Base-by-base conservation (phyloP, 768 basidiomycete species). In the Suillus lakei region DNA sequence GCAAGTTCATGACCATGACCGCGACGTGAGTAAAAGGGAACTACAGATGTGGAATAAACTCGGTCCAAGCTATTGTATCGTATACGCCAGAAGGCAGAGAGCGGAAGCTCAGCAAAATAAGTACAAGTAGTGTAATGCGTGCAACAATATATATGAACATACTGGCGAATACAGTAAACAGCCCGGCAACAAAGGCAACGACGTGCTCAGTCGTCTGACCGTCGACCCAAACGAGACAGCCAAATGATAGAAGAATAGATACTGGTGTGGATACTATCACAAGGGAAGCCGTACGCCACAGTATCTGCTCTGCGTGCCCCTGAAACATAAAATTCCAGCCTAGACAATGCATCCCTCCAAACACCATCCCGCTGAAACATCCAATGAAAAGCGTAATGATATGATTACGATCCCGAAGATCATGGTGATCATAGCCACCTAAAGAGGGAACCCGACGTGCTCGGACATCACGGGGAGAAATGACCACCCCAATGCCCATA, bases 311-410 rank as follows among this genome's bases (percentile, higher is more conserved):
- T 26, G 39, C 43, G 18, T 30, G 26, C 5, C 68, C 66, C 12
- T 72, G 68, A 53, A 74, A 76, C 0, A 34, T 3, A 10, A 69
- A 64, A 39, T 64, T 55, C 76, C 74, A 75, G 7, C 71, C 71
- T 1, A 67, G 39, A 56, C 68, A 71, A 62, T 76, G 75, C 28
- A 77, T 66, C 6, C 53, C 72, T 28, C 75, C 76, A 51, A 77
- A 77, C 12, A 71, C 32, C 6, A 50, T 63, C 6, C 62, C 73
- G 12, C 67, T 54, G 21, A 60, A 23, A 10, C 39, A 50, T 43
- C 32, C 50, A 26, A 58, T 32, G n/a, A 48, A 12, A 32, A 53
- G 16, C 18, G 10, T 53, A 13, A 21, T 53, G 15, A 5, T 26
- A 26, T 12, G 23, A 50, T 28, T 23, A 26, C 23, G n/a, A 18